A percentile compares a stretch with the other conserved stretches of the same genome.
phyloP scores from a whole-genome alignment of 2,329 filamentous ascomycete species.

The Alternaria incomplexa region DNA sequence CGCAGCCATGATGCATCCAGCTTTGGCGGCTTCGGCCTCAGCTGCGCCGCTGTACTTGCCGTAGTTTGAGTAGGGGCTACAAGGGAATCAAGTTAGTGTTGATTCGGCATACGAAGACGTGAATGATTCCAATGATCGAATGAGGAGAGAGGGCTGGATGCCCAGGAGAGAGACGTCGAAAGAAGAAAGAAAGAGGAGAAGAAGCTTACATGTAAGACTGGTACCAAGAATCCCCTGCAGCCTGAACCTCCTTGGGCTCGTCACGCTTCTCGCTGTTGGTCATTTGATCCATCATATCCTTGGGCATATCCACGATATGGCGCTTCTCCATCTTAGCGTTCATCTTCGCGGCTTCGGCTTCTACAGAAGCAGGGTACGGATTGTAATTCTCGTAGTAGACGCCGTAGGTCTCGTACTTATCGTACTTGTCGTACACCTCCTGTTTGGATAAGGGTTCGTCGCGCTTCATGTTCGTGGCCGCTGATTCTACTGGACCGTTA shows the following conservation, averaged over 20 bases:
- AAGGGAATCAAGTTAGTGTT: not conserved
- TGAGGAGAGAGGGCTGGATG: too few relatives aligned
- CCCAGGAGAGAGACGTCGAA: not conserved
- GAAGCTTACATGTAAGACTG: not conserved
- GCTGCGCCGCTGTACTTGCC: not conserved
- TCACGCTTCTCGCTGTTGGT: not conserved
- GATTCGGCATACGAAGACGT: fast-evolving
- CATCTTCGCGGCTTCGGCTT: not conserved
- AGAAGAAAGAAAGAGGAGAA: not conserved
- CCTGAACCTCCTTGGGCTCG: not conserved
- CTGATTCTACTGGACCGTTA: not conserved
- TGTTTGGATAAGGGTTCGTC: not conserved
- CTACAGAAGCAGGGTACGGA: not conserved
- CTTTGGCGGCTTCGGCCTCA: not conserved
- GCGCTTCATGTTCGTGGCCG: not conserved
- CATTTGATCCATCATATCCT: not conserved
- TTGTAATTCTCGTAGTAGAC: not conserved
- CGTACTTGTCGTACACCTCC: not conserved
- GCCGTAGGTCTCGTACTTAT: not conserved
- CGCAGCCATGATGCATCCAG: not conserved
- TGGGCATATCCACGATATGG: not conserved
- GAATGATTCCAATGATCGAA: too few relatives aligned
- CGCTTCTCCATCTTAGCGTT: not conserved
- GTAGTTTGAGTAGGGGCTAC: not conserved
- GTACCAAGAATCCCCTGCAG: not conserved